Conservation (phyloP, 768 basidiomycete species). For the Sistotremastrum niveocremeum region DNA sequence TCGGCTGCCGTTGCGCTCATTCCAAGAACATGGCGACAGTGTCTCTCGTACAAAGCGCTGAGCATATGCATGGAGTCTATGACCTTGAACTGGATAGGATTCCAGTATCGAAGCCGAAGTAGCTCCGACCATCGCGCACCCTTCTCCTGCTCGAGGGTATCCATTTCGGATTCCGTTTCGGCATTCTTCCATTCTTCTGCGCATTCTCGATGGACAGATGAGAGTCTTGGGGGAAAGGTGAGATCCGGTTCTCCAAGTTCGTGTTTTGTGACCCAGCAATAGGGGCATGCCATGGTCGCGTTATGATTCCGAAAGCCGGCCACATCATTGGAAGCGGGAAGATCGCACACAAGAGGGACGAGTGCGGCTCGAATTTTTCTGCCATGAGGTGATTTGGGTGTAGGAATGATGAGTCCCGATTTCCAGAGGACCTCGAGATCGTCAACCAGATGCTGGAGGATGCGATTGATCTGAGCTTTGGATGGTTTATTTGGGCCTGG, state of each 20-base stretch:
- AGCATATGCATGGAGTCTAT: conserved; percentile 29
- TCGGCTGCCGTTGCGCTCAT: too few relatives aligned
- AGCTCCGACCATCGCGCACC: conserved; percentile 20
- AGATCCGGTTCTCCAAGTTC: conserved; percentile 1
- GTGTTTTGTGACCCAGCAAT: conserved; percentile 4
- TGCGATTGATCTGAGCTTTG: conserved; percentile 11
- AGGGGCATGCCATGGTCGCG: conserved; percentile 6
- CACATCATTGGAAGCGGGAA: conserved; percentile 15
- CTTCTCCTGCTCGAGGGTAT: too few relatives aligned
- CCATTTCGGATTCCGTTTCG: too few relatives aligned
- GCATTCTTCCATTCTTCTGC: conserved; percentile 13
- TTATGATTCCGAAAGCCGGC: conserved; percentile 11
- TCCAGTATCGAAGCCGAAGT: conserved; percentile 26
- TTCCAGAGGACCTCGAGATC: conserved; percentile 13
- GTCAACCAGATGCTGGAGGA: conserved; percentile 12
- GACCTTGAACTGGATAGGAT: conserved; percentile 17
- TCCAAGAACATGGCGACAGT: too few relatives aligned
- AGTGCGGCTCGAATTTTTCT: conserved; percentile 14
- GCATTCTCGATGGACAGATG: conserved; percentile 2
- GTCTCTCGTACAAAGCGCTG: too few relatives aligned
- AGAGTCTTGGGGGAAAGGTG: conserved; percentile 3
- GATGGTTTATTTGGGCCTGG: conserved; percentile 23
- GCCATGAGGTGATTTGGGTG: conserved; percentile 11
- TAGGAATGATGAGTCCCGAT: conserved; percentile 14
- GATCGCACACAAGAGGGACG: conserved; percentile 20